These are phyloP conservation scores for Byssoonygena ceratinophila DNA, from an alignment of 2,329 filamentous ascomycete genomes.

Conservation along the genomic window DNA sequence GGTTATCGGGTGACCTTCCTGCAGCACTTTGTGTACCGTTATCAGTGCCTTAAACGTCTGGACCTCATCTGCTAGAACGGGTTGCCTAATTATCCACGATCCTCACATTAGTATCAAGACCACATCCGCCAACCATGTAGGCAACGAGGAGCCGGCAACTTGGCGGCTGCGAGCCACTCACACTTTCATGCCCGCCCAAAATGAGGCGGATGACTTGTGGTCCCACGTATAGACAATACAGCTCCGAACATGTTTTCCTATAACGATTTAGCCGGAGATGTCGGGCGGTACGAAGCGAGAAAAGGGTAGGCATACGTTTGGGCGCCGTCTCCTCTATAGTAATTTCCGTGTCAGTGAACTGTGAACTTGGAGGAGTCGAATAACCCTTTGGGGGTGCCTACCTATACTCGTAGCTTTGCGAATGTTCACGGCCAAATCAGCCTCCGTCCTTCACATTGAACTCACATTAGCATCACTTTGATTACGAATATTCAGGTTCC, in stretches of 20 bases:
- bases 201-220: constrained; percentile 86
- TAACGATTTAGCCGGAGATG: constrained; percentile 35
- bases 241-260: constrained; percentile 87
- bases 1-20: constrained; percentile 85
- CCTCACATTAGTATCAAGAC: neutral
- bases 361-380: constrained; percentile 11
- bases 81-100: constrained; percentile 52
- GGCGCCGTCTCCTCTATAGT: constrained; percentile 52
- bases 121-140: neutral
- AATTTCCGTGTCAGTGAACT: neutral
- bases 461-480: constrained; percentile 9
- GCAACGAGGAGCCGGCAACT: neutral
- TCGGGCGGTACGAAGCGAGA: constrained; percentile 44
- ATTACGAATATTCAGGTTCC: neutral
- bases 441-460: constrained; percentile 41
- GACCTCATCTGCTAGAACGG: constrained; percentile 94
- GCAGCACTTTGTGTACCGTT: constrained; percentile 91
- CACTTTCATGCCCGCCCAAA: constrained; percentile 99
- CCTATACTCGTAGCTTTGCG: constrained; percentile 56
- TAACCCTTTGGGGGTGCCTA: constrained; percentile 23
- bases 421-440: constrained; percentile 56
- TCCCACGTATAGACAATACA: constrained; percentile 99
- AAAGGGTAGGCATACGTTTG: constrained; percentile 44
- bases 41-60: constrained; percentile 98
- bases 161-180: constrained; percentile 41